Evolutionary conservation across 2,329 filamentous ascomycete genomes (phyloP).

Genomic region (Beauveria sp.): DNA sequence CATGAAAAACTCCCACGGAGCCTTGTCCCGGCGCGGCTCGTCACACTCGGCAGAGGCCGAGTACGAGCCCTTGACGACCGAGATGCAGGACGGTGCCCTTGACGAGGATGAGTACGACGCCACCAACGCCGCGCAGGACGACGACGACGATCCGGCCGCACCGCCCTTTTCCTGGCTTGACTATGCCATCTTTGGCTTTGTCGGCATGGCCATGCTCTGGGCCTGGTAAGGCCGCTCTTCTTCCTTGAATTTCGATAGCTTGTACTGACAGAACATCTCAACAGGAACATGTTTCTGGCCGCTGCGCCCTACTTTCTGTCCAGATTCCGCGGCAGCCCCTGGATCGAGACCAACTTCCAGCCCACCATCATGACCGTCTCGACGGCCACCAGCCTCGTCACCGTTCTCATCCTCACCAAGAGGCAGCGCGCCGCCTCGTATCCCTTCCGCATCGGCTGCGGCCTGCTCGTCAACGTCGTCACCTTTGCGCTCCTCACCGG

Average conservation of each 20-base stretch:
- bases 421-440: constrained; percentile 81
- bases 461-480: constrained; percentile 68
- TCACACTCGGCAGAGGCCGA: constrained; percentile 9
- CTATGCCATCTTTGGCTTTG: constrained; percentile 75
- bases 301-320: constrained; percentile 87
- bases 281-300: constrained; percentile 96
- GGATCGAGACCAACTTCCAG: constrained; percentile 77
- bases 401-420: constrained; percentile 70
- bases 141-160: neutral
- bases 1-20: constrained; percentile 10
- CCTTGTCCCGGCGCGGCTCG: constrained; percentile 8
- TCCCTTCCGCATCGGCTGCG: constrained; percentile 72
- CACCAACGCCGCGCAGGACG: neutral
- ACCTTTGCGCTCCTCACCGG: constrained; percentile 72
- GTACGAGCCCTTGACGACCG: constrained; percentile 11
- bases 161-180: constrained; percentile 73
- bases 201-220: constrained; percentile 95
- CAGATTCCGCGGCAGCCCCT: constrained; percentile 64
- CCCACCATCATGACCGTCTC: constrained; percentile 82
- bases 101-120: constrained; percentile 29
- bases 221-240: constrained; percentile 62
- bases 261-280: neutral
- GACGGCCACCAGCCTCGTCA: constrained; percentile 71
- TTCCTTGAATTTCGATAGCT: neutral
- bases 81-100: constrained; percentile 11